A percentile compares a stretch with the other conserved stretches of the same genome.
These are phyloP conservation scores for Cornus suecica DNA, from an alignment of 148 eudicot genomes.

Conservation along the genomic window DNA sequence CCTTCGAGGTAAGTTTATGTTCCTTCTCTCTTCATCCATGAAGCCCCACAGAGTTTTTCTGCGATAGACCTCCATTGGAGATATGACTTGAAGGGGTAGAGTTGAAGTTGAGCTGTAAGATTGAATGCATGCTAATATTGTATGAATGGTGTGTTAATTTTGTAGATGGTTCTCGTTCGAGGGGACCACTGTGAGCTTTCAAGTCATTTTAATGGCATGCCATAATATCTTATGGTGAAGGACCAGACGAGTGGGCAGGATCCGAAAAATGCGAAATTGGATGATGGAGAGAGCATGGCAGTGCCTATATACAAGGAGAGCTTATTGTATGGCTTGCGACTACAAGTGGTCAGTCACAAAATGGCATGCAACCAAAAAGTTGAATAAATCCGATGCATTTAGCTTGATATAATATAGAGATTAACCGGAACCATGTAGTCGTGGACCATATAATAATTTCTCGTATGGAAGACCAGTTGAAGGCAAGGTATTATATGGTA, in stretches of 20 bases:
- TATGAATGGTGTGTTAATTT: neutral
- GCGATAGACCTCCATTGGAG: conserved; percentile 17
- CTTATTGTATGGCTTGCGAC: too few species aligned
- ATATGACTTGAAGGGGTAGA: conserved; percentile 8
- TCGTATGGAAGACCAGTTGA: neutral
- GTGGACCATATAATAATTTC: too few species aligned
- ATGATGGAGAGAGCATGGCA: neutral
- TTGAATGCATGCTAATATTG: neutral
- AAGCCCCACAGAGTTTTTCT: conserved; percentile 20
- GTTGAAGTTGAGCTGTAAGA: conserved; percentile 4
- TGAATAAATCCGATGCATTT: too few species aligned
- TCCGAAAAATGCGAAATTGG: too few species aligned
- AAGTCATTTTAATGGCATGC: neutral
- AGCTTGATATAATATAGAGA: too few species aligned
- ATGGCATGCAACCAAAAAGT: too few species aligned
- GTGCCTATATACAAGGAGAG: neutral
- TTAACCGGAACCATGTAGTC: too few species aligned
- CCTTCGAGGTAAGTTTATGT: conserved; percentile 27
- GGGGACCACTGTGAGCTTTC: conserved; percentile 9
- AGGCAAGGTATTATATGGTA: too few species aligned
- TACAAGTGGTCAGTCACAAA: too few species aligned
- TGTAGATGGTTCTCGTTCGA: neutral
- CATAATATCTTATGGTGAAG: neutral
- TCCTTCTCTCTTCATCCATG: conserved; percentile 31
- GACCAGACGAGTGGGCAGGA: neutral